Evolutionary conservation across 805 yeast genomes (phyloP).

Genomic region (Spencermartinsiella europaea): DNA sequence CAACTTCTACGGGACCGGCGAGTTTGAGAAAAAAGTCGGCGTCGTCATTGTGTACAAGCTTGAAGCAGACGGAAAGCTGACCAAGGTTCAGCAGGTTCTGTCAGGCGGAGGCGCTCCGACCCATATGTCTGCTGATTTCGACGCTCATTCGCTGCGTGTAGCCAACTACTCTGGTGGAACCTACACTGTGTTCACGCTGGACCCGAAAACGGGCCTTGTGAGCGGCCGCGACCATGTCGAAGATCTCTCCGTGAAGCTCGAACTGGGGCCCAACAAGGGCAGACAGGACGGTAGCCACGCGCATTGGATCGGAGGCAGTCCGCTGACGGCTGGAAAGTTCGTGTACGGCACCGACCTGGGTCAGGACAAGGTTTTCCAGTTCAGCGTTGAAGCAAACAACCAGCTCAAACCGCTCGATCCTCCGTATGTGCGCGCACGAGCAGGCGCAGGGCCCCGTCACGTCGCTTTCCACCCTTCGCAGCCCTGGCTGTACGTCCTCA

Average conservation of each 20-base stretch:
- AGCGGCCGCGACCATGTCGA: constrained; percentile 2
- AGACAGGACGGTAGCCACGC: constrained; percentile 15
- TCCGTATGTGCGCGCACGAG: constrained; percentile 2
- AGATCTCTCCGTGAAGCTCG: not conserved
- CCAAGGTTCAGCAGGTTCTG: constrained; percentile 3
- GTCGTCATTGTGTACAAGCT: constrained; percentile 4
- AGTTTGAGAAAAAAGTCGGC: constrained; percentile 5
- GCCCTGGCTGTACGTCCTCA: constrained; percentile 7
- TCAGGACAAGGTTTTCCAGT: constrained; percentile 12
- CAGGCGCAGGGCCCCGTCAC: constrained; percentile 12
- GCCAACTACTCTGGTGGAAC: constrained; percentile 13
- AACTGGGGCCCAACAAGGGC: constrained; percentile 8
- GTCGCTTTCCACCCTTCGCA: constrained; percentile 8
- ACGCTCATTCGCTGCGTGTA: not conserved
- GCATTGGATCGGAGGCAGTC: constrained; percentile 11
- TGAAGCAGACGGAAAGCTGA: constrained; percentile 1
- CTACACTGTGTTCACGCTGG: constrained; percentile 1
- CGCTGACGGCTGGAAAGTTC: constrained; percentile 3
- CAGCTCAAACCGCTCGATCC: constrained; percentile 2
- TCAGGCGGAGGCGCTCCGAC: constrained; percentile 11
- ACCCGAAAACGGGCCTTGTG: not conserved
- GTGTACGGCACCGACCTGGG: constrained; percentile 10
- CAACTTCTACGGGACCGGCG: constrained; percentile 4
- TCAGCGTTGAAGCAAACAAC: constrained; percentile 1
- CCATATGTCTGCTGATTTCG: constrained; percentile 6